Evolutionary conservation across 768 basidiomycete genomes (phyloP), one percentile per base, ranked within the genome.

Genomic region (Calocera cornea): DNA sequence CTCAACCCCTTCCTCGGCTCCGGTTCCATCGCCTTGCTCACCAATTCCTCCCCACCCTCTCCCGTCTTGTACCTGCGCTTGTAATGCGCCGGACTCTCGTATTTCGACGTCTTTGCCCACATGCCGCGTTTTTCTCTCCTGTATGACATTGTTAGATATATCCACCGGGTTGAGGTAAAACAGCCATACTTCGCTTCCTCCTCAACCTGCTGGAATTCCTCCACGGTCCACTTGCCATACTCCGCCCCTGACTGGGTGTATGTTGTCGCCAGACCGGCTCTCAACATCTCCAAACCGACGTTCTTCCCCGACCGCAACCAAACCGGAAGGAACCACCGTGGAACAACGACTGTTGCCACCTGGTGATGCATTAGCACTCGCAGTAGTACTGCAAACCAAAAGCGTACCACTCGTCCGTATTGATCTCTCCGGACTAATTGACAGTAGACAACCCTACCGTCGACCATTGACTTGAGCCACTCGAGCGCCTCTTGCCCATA

Each of bases 231-330:
- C 24, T 79, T 76, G 1, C 92, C 92, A 69, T 95, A 90, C 71
- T 88, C 89, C 17, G 89, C 92, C 1, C 89, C 89, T 10, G 83
- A 80, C 75, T 89, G 87, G 66, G 85, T 83, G 72, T 95, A 97
- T 0, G 84, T 86, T 0, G 83, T 83, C 0, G 79, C 93, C 80
- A 86, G 87, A 2, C 93, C 94, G 0, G 86, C 83, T 24, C 82
- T 82, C 1, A 95, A 77, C 92, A 95, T 93, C 71, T 90, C 86
- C 1, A 84, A 77, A 1, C 85, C 81, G 22, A 88, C 77, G 71
- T 79, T 79, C 69, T 78, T 83, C 0, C 83, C 84, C 5, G 75
- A 76, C 24, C 75, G 75, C 34, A 86, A 72, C 50, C 78, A 78
- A 12, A 78, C 77, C 0, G 86, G 88, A 8, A 88, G 75, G 3